Evolutionary conservation across 768 basidiomycete species (phyloP), one percentile per base, ranked within the genome.

Genomic region (Multifurca ochricompacta): DNA sequence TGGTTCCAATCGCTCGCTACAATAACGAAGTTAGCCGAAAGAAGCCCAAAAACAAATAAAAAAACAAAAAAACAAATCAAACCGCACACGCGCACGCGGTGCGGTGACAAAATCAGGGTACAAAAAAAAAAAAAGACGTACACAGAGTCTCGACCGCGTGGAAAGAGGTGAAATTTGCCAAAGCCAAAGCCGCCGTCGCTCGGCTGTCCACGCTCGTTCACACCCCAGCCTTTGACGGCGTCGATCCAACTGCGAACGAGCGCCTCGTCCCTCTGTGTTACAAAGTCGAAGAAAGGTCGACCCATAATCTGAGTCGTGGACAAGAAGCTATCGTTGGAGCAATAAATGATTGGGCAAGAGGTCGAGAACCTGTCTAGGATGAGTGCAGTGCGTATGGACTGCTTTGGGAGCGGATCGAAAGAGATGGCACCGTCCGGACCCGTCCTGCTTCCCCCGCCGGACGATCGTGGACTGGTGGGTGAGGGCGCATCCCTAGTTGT

Each of bases 141-240:
- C 85, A 74, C 73, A 0, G 82, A 81, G 62, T 87, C 82, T 56
- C 88, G 70, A 0, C 85, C 85, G 46, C 74, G 73, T 1, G 74
- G 67, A 48, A 77, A 67, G 3, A 87, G 62, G 37, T 67, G 70
- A 61, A 91, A 91, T 62, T 77, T 78, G 16, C 87, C 87, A 68
- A 85, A 91, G 14, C 86, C 88, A 65, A 91, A 91, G 1, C 88
- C 88, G 31, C 87, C 87, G 60, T 89, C 86, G 64, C 83, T 85
- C 21, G 87, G 87, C 67, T 86, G 84, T 0, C 87, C 88, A 3
- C 80, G 77, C 66, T 90, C 88, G 58, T 90, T 90, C 45, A 90
- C 86, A 16, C 87, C 87, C 83, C 87, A 89, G 2, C 80, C 77
- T 65, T 91, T 91, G 62, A 89, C 79, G 47, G 79, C 78, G 57